Percentiles rank a stretch among this genome's conserved stretches.
phyloP scores from a whole-genome alignment of 352 stramenopile species.

The Phytopythium cucurbitacearum region DNA sequence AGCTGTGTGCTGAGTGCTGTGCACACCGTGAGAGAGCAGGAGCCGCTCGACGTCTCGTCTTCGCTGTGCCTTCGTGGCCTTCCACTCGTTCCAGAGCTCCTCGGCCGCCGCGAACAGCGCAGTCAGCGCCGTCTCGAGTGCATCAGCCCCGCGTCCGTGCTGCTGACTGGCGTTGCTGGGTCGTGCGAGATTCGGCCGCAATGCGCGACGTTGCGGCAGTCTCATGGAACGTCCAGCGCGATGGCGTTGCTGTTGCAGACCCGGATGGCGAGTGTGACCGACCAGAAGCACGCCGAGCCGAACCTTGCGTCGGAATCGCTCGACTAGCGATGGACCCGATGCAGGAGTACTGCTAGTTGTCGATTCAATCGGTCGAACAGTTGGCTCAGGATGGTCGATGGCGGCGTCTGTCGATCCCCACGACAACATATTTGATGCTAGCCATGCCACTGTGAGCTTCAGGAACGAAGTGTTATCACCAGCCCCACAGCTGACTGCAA shows the following conservation, averaged over 20 bases:
- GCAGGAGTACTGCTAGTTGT: neutral
- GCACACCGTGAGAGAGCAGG: conserved; percentile 8
- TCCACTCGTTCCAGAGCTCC: conserved; percentile 47
- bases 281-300: conserved; percentile 3
- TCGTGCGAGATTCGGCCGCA: no score
- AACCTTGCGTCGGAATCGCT: conserved; percentile 1
- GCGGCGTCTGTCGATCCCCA: no score
- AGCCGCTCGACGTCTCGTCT: conserved; percentile 15
- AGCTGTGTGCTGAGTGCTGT: conserved; percentile 3
- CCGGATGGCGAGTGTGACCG: neutral
- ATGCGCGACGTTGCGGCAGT: no score
- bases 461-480: no score
- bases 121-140: neutral
- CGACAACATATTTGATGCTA: no score
- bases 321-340: neutral
- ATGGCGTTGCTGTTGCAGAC: neutral
- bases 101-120: conserved; percentile 15
- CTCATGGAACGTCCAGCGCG: neutral
- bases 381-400: no score
- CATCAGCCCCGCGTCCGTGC: neutral
- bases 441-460: no score
- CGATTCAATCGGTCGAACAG: neutral
- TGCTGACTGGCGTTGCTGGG: neutral
- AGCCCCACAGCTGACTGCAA: neutral
- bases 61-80: conserved; percentile 17